Percentiles rank a stretch among this genome's conserved stretches.
Conservation (phyloP, 2,329 filamentous ascomycete genomes). For the Beauveria caledonica region DNA sequence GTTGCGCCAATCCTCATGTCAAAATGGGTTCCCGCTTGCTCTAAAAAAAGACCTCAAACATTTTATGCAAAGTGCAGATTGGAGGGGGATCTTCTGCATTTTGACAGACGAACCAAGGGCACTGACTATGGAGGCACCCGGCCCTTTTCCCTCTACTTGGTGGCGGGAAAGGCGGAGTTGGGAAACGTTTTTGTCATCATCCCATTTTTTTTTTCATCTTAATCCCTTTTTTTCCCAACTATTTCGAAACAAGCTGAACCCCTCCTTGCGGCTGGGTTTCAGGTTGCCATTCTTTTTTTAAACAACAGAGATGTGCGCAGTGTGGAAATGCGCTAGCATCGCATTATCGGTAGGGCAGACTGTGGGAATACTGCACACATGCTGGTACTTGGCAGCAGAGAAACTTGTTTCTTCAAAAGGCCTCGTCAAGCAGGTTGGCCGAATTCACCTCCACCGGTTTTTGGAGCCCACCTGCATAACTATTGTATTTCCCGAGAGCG, state of each 20-base stretch:
- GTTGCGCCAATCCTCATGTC: background rate
- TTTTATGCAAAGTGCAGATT: background rate
- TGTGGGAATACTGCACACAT: no score
- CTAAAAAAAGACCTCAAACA: constrained; percentile 4
- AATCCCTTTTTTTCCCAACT: background rate
- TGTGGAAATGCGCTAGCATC: background rate
- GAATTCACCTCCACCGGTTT: background rate
- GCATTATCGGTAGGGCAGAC: background rate
- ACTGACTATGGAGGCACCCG: background rate
- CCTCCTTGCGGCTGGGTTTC: background rate
- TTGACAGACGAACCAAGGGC: constrained; percentile 5
- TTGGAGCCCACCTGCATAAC: background rate
- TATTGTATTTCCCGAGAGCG: background rate
- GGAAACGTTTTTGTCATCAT: background rate
- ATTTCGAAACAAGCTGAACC: background rate
- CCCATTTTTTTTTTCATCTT: constrained; percentile 1
- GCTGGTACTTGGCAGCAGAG: no score
- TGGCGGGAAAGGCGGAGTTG: no score
- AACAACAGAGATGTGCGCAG: background rate
- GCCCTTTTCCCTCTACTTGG: no score
- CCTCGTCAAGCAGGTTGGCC: background rate
- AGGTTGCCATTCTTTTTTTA: constrained; percentile 8
- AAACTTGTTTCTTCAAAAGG: no score
- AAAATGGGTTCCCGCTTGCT: background rate
- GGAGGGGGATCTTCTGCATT: background rate